A percentile compares a stretch with the other conserved stretches of the same genome.
Conservation (phyloP, 768 basidiomycete genomes). For the Amanita molliuscula region DNA sequence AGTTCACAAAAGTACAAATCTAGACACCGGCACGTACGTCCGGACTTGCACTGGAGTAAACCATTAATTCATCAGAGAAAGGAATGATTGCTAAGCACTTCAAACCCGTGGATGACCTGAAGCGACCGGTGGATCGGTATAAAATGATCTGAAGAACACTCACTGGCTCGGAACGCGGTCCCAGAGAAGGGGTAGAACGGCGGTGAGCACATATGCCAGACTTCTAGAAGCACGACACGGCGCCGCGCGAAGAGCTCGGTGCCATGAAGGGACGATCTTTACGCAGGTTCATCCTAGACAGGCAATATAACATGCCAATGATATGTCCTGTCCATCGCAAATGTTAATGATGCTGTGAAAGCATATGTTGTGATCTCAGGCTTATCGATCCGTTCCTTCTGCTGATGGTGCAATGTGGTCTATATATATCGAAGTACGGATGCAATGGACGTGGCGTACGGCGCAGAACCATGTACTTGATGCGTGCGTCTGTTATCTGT, state of each 20-base stretch:
- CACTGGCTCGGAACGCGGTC: too few relatives aligned
- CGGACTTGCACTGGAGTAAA: not conserved
- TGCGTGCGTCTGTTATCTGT: not conserved
- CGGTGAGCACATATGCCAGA: not conserved
- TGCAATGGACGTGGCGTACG: not conserved
- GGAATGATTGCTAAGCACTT: not conserved
- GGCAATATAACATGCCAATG: not conserved
- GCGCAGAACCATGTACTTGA: not conserved
- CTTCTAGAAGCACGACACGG: slow-evolving; percentile 1
- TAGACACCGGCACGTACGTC: not conserved
- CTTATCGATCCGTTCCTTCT: not conserved
- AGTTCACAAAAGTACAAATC: not conserved
- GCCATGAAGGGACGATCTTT: not conserved
- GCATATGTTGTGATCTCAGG: not conserved
- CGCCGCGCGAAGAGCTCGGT: not conserved
- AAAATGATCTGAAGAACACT: not conserved
- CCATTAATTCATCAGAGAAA: not conserved
- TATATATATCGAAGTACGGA: not conserved
- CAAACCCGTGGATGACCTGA: not conserved
- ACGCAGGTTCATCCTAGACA: not conserved
- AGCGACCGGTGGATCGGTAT: not conserved
- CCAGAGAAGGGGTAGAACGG: not conserved
- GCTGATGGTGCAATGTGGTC: not conserved
- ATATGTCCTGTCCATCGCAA: not conserved
- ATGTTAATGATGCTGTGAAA: not conserved